phyloP scores from a whole-genome alignment of 2,329 filamentous ascomycete genomes.

The Dothideomycetes sp. region DNA sequence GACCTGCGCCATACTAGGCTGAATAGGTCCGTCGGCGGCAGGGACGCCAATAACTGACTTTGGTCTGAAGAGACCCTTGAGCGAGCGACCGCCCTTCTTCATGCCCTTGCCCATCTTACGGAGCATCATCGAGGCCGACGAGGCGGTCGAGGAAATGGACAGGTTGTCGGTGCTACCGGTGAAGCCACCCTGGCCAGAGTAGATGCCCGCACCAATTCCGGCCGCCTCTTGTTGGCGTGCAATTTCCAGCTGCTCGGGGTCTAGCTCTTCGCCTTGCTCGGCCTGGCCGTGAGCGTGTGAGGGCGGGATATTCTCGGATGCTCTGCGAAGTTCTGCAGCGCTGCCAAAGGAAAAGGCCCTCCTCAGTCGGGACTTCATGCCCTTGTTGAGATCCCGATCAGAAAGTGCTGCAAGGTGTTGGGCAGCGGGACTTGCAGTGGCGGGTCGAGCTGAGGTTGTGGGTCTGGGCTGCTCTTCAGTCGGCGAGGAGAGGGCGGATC shows the following conservation, averaged over 20 bases:
- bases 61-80: slow-evolving; percentile 88
- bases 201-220: slow-evolving; percentile 87
- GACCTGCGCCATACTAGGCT: slow-evolving; percentile 66
- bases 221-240: slow-evolving; percentile 85
- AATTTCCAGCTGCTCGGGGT: slow-evolving; percentile 84
- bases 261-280: slow-evolving; percentile 34
- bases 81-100: slow-evolving; percentile 83
- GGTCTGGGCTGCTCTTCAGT: slow-evolving; percentile 6
- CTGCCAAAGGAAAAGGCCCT: slow-evolving; percentile 96
- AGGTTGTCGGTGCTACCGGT: slow-evolving; percentile 89
- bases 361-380: slow-evolving; percentile 77
- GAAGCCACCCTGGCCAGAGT: slow-evolving; percentile 76
- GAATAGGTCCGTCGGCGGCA: slow-evolving; percentile 53
- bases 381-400: slow-evolving; percentile 64
- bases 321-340: slow-evolving; percentile 76
- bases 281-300: slow-evolving; percentile 16
- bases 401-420: slow-evolving; percentile 80
- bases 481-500: slow-evolving; percentile 12
- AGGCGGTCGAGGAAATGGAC: slow-evolving; percentile 81
- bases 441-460: slow-evolving; percentile 13
- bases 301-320: slow-evolving; percentile 43
- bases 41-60: slow-evolving; percentile 80
- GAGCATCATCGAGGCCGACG: slow-evolving; percentile 85
- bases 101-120: slow-evolving; percentile 98
- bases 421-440: slow-evolving; percentile 51